Conservation (phyloP, 495 filamentous ascomycete species). For the Penicillium dipodomyicola region DNA sequence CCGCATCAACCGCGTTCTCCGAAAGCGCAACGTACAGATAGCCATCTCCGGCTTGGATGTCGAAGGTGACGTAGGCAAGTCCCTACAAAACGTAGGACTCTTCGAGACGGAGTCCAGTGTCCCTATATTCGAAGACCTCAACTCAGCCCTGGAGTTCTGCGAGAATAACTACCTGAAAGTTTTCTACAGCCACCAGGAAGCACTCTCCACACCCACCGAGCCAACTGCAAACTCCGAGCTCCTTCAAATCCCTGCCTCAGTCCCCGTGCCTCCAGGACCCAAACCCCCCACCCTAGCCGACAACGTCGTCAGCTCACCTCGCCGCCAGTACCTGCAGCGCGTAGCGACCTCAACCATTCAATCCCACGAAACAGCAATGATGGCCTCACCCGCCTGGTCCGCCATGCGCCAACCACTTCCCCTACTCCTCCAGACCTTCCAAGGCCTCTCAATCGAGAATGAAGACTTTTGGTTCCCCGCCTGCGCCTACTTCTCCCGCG, state of each 20-base stretch:
- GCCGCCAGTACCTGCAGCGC: conserved; percentile 70
- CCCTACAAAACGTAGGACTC: conserved; percentile 76
- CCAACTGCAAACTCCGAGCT: conserved; percentile 13
- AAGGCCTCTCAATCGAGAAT: conserved; percentile 68
- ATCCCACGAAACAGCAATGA: conserved; percentile 55
- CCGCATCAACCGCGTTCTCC: conserved; percentile 79
- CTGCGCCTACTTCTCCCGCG: conserved; percentile 66
- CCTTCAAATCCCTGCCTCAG: conserved; percentile 53
- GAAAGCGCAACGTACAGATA: conserved; percentile 69
- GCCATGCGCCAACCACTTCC: conserved; percentile 84
- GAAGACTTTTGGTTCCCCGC: conserved; percentile 94
- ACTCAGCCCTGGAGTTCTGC: conserved; percentile 87
- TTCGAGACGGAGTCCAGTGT: conserved; percentile 65
- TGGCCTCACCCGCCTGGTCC: conserved; percentile 61
- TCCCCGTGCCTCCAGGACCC: conserved; percentile 21
- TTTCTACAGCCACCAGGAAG: conserved; percentile 61
- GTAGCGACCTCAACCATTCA: conserved; percentile 71
- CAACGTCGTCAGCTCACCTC: conserved; percentile 68
- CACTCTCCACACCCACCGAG: conserved; percentile 26
- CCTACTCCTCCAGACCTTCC: conserved; percentile 89
- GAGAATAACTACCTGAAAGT: conserved; percentile 92
- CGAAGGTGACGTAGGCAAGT: conserved; percentile 69
- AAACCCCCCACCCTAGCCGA: conserved; percentile 31
- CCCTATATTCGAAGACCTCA: conserved; percentile 81
- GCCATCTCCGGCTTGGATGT: conserved; percentile 77